A percentile compares a stretch with the other conserved stretches of the same genome.
These are phyloP conservation scores for Candida incommunis DNA, from an alignment of 805 yeast species.

Conservation along the genomic window DNA sequence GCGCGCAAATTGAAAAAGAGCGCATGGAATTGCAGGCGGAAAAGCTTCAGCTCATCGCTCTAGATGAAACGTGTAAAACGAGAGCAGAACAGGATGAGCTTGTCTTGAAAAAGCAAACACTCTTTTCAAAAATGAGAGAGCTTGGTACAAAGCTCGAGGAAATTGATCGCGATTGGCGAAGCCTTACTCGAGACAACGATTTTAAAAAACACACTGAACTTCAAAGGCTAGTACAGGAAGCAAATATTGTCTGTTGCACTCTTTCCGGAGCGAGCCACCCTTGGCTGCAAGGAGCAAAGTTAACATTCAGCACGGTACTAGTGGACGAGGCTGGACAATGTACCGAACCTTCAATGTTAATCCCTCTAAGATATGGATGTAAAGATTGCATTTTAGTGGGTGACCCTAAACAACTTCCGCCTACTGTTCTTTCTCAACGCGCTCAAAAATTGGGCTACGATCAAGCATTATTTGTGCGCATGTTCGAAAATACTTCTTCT, in stretches of 20 bases:
- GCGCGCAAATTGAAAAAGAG: neutral
- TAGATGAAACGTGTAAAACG: slow-evolving; percentile 37
- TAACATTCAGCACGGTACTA: slow-evolving; percentile 77
- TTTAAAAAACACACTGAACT: neutral
- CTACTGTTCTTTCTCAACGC: slow-evolving; percentile 81
- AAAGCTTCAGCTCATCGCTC: slow-evolving; percentile 13
- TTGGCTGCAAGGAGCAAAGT: slow-evolving; percentile 55
- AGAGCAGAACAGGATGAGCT: slow-evolving; percentile 31
- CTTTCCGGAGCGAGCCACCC: slow-evolving; percentile 92
- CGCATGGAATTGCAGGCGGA: slow-evolving; percentile 27
- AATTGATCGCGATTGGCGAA: neutral
- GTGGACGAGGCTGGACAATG: slow-evolving; percentile 97
- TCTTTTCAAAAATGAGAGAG: neutral
- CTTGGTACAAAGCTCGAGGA: neutral
- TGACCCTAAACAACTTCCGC: slow-evolving; percentile 96
- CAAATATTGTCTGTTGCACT: slow-evolving; percentile 84
- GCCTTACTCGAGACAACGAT: neutral
- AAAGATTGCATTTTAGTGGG: slow-evolving; percentile 92
- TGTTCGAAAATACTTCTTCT: slow-evolving; percentile 53
- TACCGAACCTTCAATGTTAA: slow-evolving; percentile 81
- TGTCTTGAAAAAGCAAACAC: neutral
- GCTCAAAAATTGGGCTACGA: slow-evolving; percentile 75
- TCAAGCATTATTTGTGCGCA: slow-evolving; percentile 85
- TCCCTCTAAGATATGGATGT: slow-evolving; percentile 87
- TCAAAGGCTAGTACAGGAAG: slow-evolving; percentile 20